Evolutionary conservation across 2,329 filamentous ascomycete species (phyloP), one percentile per base, ranked within the genome.

Genomic region (Curvularia sp.): DNA sequence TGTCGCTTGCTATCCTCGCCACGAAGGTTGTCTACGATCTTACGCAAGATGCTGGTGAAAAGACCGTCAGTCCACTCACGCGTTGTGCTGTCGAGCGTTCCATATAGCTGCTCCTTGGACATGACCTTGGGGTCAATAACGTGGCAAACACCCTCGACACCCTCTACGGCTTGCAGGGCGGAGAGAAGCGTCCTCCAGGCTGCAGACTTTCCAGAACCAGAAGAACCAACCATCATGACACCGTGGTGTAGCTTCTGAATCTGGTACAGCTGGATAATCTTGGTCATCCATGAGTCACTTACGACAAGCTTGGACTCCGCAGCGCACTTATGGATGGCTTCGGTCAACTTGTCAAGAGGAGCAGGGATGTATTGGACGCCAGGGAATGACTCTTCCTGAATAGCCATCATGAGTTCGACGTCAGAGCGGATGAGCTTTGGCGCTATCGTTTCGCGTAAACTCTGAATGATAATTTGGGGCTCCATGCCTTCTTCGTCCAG

Each of bases 191-290:
- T 88, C 72, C 91, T 93, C 95, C 96, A 99, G 5, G 95, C 91
- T 1, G 91, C 88, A 41, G 95, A 97, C 80, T 99, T 99, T 74
- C 96, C 96, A 46, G 94, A 90, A n/a, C 96, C 95, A 30, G 96
- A 97, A 73, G 92, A 93, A 63, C 95, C 95, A 9, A 99, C 95
- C 95, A 99, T 98, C 96, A 99, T 99, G 28, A 99, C 95, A 89
- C 95, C 95, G 69, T 99, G 95, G 73, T 99, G 95, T 58, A 99
- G 93, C 65, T 89, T 91, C 78, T 98, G 95, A 63, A 99, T 99
- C 77, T 99, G 95, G 76, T 97, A 98, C 2, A 99, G 86, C 77
- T 99, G 95, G 8, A 99, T 84, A 33, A 96, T 89, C 81, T 99
- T 99, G 57, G 92, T 95, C 87, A 98, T 93, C 96, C 96, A 99